phyloP scores from a whole-genome alignment of 1,284 basidiomycete genomes.

The Earliella scabrosa region DNA sequence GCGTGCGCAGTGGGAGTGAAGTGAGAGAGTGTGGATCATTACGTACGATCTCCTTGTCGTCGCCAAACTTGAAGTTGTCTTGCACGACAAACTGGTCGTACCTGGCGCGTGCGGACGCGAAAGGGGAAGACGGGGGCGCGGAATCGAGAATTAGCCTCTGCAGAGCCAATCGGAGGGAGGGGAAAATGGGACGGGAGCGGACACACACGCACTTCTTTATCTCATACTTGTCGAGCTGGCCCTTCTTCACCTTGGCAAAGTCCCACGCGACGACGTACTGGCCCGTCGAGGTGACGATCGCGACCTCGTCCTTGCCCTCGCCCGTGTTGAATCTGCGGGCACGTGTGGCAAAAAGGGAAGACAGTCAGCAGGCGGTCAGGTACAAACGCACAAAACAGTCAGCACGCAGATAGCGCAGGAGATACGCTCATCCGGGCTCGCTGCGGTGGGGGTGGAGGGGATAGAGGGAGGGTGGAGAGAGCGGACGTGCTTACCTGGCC shows the following conservation, averaged over 20 bases:
- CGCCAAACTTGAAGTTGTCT: conserved; percentile 95
- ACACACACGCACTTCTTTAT: conserved; percentile 75
- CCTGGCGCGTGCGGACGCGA: conserved; percentile 38
- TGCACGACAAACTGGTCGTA: conserved; percentile 95
- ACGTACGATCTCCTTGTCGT: conserved; percentile 91
- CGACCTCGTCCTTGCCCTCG: conserved; percentile 87
- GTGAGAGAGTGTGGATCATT: not conserved
- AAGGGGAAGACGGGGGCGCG: no score
- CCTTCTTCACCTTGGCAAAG: conserved; percentile 94
- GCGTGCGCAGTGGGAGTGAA: not conserved
- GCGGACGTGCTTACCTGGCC: conserved; percentile 63
- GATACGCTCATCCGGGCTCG: no score
- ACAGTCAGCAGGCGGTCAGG: no score
- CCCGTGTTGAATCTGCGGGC: conserved; percentile 87
- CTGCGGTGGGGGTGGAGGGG: no score
- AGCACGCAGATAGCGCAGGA: not conserved
- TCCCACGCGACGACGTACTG: conserved; percentile 96
- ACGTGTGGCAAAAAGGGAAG: not conserved
- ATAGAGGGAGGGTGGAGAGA: no score
- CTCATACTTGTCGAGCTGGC: conserved; percentile 89
- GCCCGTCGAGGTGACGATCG: conserved; percentile 97
- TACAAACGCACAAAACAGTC: not conserved
- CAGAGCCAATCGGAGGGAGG: conserved; percentile 2
- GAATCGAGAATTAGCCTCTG: conserved; percentile 13
- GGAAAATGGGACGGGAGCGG: conserved; percentile 19